A percentile compares a stretch with the other conserved stretches of the same genome.
These are phyloP conservation scores for Pichia kudriavzevii DNA, from an alignment of 1,139 yeast genomes.

Conservation along the genomic window DNA sequence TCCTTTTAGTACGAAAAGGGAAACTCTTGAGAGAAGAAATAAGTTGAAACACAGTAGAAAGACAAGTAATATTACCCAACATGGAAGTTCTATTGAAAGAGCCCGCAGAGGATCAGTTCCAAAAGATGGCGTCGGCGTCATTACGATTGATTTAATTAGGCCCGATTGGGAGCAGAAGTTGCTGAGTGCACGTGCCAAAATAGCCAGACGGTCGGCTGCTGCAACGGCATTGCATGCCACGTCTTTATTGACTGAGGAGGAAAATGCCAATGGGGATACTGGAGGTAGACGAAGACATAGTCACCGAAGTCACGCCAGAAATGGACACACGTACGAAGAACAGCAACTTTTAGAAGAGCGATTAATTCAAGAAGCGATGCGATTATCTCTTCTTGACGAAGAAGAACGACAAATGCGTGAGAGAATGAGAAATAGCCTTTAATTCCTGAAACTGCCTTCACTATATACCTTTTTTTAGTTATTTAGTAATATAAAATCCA, in stretches of 20 bases:
- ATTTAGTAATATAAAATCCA: no score
- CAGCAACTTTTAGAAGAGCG: slow-evolving; percentile 60
- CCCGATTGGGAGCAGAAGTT: slow-evolving; percentile 89
- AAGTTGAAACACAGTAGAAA: slow-evolving; percentile 1
- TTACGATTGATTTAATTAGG: slow-evolving; percentile 72
- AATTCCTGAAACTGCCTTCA: no score
- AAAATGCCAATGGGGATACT: neutral
- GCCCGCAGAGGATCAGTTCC: no score
- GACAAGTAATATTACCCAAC: no score
- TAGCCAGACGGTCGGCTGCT: slow-evolving; percentile 85
- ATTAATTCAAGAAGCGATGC: slow-evolving; percentile 79
- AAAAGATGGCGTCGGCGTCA: no score
- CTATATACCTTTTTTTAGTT: neutral
- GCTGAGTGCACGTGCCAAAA: slow-evolving; percentile 59
- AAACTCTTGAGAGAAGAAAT: neutral
- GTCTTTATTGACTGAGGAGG: slow-evolving; percentile 55
- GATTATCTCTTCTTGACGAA: slow-evolving; percentile 64
- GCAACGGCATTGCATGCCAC: slow-evolving; percentile 91
- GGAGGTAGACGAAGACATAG: neutral
- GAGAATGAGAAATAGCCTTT: no score
- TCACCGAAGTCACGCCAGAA: slow-evolving; percentile 2
- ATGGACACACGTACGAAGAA: slow-evolving; percentile 1
- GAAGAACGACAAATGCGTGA: slow-evolving; percentile 11
- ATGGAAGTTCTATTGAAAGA: no score
- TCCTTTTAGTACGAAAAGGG: slow-evolving; percentile 8